Conservation (phyloP, 306 rosid genomes). For the Prunus salicina region DNA sequence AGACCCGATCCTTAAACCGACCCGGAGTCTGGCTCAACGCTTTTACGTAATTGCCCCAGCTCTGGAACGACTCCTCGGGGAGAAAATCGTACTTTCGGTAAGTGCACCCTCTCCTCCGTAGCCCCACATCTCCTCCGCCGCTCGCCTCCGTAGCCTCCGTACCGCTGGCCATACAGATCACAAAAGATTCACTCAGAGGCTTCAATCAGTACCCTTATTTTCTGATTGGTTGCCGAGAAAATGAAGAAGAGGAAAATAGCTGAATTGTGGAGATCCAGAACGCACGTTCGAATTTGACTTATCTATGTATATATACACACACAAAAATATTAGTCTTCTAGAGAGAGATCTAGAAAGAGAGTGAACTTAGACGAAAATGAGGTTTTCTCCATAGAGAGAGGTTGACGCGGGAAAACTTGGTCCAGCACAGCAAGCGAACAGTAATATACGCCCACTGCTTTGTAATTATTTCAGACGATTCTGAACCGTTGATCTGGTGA, state of each 20-base stretch:
- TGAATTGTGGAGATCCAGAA: not conserved
- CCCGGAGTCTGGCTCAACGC: constrained; percentile 53
- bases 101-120: constrained; percentile 48
- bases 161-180: not conserved
- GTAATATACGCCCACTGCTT: not conserved
- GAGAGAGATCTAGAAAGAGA: too few relatives aligned
- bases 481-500: not conserved
- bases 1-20: constrained; percentile 49
- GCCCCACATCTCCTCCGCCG: constrained; percentile 15
- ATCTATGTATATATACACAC: not conserved
- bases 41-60: constrained; percentile 49
- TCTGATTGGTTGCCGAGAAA: not conserved
- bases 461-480: not conserved
- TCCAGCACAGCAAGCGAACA: not conserved
- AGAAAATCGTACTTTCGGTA: constrained; percentile 52
- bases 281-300: not conserved
- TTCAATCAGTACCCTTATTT: not conserved
- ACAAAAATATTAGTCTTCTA: too few relatives aligned
- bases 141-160: too few relatives aligned
- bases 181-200: not conserved
- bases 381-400: too few relatives aligned
- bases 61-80: constrained; percentile 78
- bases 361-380: too few relatives aligned
- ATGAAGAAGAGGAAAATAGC: not conserved
- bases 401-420: not conserved